Base-by-base conservation (phyloP, 1,284 basidiomycete species). In the Schizophyllum amplum region DNA sequence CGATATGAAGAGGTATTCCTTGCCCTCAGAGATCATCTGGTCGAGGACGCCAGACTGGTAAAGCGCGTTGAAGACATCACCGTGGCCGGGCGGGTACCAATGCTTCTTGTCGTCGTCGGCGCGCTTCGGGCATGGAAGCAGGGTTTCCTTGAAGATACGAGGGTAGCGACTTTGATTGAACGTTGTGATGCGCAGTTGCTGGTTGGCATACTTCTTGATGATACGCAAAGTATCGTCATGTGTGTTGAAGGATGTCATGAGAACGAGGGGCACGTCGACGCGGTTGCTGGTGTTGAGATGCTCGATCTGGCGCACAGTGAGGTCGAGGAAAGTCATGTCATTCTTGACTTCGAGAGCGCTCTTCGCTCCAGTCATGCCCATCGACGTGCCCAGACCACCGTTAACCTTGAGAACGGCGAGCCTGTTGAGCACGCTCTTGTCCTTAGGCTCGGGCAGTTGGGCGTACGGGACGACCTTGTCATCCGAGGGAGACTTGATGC, bases 201-300 rank as follows among this genome's bases (percentile, higher is more conserved):
- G 94, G 81, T 98, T 98, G 56, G 89, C 93, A 75, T 99, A 99
- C 77, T 99, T 99, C 75, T 98, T 97, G 77, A 99, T 99, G 78
- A 98, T 97, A 60, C 95, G 90, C 58, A 93, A 82, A 52, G 94
- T 97, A 72, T 97, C 94, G 55, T 96, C 94, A 72, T 96, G 95
- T 48, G 97, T 98, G 82, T 99, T 98, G 87, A 99, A 98, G 62
- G 94, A 98, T 69, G 97, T 98, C 96, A 99, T 99, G 70, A 99
- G 86, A 75, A 98, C 96, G 71, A 99, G 92, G 15, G 96, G 95
- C 51, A 98, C 95, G 75, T 97, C 85, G 65, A 86, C 86, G 51
- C 78, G 78, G 68, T 75, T 74, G 55, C 81, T 81, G 53, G 86
- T 89, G 73, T 89, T 89, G 67, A 89, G 82, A 64, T 89, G 87